A percentile compares a stretch with the other conserved stretches of the same genome.
These are phyloP conservation scores for Chrysopogon serrulatus DNA, from an alignment of 176 grass and related monocot species.

Conservation along the genomic window DNA sequence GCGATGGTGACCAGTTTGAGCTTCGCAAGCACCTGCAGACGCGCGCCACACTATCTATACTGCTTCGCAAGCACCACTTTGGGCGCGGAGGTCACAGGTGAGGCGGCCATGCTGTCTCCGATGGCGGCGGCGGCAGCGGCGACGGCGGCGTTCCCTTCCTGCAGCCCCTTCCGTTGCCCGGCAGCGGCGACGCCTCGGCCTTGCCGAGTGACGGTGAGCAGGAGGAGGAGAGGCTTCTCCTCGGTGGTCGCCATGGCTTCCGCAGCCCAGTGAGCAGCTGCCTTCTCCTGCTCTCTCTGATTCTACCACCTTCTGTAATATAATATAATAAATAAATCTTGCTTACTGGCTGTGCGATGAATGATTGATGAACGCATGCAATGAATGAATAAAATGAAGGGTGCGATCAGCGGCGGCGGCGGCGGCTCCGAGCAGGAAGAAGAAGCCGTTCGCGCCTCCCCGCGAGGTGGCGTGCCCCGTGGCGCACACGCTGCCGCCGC, in stretches of 20 bases:
- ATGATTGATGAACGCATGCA: too few species aligned
- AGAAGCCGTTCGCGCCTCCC: not conserved
- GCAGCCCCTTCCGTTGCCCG: not conserved
- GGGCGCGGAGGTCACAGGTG: not conserved
- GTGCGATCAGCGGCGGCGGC: too few species aligned
- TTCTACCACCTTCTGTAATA: too few species aligned
- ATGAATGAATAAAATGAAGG: not conserved
- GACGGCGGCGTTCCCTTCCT: not conserved
- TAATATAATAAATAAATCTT: too few species aligned
- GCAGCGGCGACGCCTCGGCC: not conserved
- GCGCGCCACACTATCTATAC: conserved; percentile 18
- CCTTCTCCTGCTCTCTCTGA: not conserved
- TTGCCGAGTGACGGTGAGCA: not conserved
- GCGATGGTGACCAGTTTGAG: conserved; percentile 1
- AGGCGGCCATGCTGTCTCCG: conserved; percentile 23
- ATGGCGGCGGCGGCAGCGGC: not conserved
- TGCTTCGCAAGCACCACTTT: too few species aligned
- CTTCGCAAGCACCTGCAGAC: conserved; percentile 14
- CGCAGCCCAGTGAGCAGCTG: conserved; percentile 16
- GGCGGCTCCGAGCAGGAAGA: not conserved
- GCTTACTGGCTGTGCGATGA: too few species aligned
- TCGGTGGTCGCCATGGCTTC: conserved; percentile 37
- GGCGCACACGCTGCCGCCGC: conserved; percentile 25
- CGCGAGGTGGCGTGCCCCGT: not conserved
- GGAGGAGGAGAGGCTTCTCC: not conserved